Evolutionary conservation across 805 yeast species (phyloP), one percentile per base, ranked within the genome.

Genomic region (Cyberlindnera lachancei): DNA sequence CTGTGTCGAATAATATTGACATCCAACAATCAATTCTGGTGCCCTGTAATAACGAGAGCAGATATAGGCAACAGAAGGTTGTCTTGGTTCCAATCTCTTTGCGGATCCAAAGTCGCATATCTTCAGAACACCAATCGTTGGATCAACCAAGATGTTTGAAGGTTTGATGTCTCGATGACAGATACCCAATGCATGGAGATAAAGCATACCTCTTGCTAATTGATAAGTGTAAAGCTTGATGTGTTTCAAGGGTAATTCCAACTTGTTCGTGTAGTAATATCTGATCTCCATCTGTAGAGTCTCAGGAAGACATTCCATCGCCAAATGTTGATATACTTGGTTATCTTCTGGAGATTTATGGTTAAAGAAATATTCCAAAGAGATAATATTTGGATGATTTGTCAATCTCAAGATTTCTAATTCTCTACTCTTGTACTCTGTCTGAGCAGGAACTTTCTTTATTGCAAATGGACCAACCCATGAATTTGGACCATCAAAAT

Each of bases 31-130:
- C 38, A 92, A 70, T 58, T 92, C 99, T 1, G 99, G 99, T 1
- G 97, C 94, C 46, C 96, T 73, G 59, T 88, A 88, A 58, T 87
- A 92, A 49, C 98, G 75, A 16, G 96, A 86, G 58, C 96, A 94
- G 37, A 92, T 92, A 55, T 92, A 92, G 31, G 95, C 81, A 41
- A 88, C 95, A 1, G 94, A 79, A n/a, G 92, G 84, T 54, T 82
- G 88, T 41, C 75, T 73, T 31, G 73, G 73, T 53, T 81, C 90
- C 42, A 83, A 64, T 53, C 76, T 75, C 55, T 83, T 83, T 6
- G 94, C 94, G 25, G 84, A 74, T 15, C 94, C 94, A 57, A 83
- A 83, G 58, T 83, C 94, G 57, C 94, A 83, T 31, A 83, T 78
- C 53, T 83, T 83, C 40, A 83, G 63, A 6, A 69, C 58, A 25